Evolutionary conservation across 75 land plant genomes (phyloP), one percentile per base, ranked within the genome.

Genomic region (Sequoiadendron giganteum): DNA sequence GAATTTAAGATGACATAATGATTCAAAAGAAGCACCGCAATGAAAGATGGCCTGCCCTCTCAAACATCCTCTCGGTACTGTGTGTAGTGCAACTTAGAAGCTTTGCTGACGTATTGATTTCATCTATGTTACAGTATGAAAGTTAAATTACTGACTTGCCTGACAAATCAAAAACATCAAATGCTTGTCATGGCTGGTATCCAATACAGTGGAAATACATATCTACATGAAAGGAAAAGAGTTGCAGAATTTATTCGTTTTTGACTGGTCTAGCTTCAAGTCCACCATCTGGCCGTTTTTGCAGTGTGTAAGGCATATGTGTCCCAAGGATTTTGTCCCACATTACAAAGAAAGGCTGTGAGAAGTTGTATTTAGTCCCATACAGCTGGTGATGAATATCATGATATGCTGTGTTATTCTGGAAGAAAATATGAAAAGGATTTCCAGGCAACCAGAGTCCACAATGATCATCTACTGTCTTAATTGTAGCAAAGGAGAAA

Each of bases 301-400:
- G 85, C 56, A 90, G 58, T 28, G 45, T 56, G 10, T 91, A 91
- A 80, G 92, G 89, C 92, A 91, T 91, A 36, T 91, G 55, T 54
- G 92, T 91, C 9, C 92, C 92, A 32, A 91, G 92, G 32, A 91
- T 77, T 48, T 90, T 91, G 68, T 91, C 92, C 92, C 92, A 91
- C 8, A 78, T 80, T 43, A 88, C 77, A 75, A 91, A 91, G 83
- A 92, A 92, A 38, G 93, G 92, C 92, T 92, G 93, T n/a, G 90
- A 82, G 86, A 91, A 92, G 90, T 92, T 92, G 83, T 86, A 92
- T 78, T 92, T 92, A 30, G 90, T 88, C 77, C 93, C 93, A 76
- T 90, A 89, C 25, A 88, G 45, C 86, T 90, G 92, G 42, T 92
- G 93, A 85, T 92, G 93, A 56, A 92, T 88, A 40, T 92, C 93